Evolutionary conservation across 495 filamentous ascomycete species (phyloP).

Genomic region (Penicillium argentinense): DNA sequence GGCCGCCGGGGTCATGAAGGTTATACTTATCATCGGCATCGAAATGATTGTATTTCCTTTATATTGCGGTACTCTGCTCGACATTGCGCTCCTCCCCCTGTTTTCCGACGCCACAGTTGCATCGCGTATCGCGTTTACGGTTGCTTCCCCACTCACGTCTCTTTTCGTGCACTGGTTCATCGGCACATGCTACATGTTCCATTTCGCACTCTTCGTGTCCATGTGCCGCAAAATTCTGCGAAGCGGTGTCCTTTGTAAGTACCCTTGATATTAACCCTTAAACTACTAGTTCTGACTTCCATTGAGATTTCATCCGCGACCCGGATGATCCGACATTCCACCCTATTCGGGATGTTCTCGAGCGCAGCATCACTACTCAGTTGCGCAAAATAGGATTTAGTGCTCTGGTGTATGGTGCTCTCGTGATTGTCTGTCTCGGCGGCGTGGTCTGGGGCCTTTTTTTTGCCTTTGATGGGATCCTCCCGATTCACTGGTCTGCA

Average conservation of each 20-base stretch:
- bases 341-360: conserved; percentile 93
- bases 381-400: conserved; percentile 95
- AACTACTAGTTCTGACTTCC: conserved; percentile 10
- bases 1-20: conserved; percentile 95
- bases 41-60: conserved; percentile 98
- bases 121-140: conserved; percentile 73
- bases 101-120: conserved; percentile 76
- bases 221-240: conserved; percentile 99
- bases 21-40: conserved; percentile 97
- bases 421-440: conserved; percentile 91
- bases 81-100: conserved; percentile 83
- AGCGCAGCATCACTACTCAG: conserved; percentile 88
- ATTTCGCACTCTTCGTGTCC: conserved; percentile 96
- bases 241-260: conserved; percentile 84
- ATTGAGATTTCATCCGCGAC: conserved; percentile 89
- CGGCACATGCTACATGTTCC: conserved; percentile 99
- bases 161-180: conserved; percentile 99
- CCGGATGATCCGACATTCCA: conserved; percentile 99
- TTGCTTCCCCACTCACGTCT: conserved; percentile 75
- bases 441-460: conserved; percentile 93
- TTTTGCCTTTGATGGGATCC: conserved; percentile 60
- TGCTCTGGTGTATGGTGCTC: conserved; percentile 88
- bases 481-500: conserved; percentile 91
- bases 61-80: conserved; percentile 90
- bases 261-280: neutral